Percentiles rank a stretch among this genome's conserved stretches.
phyloP scores from a whole-genome alignment of 495 filamentous ascomycete genomes.

The Hyaloscypha variabilis region DNA sequence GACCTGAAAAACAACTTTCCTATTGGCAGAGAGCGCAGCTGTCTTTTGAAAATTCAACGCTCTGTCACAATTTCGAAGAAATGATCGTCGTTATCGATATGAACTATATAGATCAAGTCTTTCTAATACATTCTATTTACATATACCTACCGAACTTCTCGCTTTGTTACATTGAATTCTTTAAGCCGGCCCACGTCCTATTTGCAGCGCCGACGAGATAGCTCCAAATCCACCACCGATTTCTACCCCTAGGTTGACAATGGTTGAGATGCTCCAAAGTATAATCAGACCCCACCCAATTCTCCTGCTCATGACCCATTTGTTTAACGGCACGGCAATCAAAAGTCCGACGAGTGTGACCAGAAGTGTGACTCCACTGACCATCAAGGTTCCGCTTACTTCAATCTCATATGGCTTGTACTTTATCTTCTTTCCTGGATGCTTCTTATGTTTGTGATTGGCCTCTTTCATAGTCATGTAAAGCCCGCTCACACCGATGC shows the following conservation, averaged over 20 bases:
- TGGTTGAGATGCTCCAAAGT: constrained; percentile 86
- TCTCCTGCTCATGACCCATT: constrained; percentile 84
- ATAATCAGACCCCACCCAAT: constrained; percentile 82
- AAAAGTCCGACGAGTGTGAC: constrained; percentile 79
- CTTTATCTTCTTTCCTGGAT: constrained; percentile 53
- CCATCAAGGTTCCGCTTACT: constrained; percentile 79
- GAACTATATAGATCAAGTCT: not conserved
- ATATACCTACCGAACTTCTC: not conserved
- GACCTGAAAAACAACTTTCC: too few species aligned
- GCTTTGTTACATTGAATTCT: not conserved
- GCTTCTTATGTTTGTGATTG: constrained; percentile 53
- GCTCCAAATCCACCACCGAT: constrained; percentile 47
- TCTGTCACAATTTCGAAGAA: too few species aligned
- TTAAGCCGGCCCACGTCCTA: not conserved
- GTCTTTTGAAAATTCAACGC: too few species aligned
- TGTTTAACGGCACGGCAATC: constrained; percentile 79
- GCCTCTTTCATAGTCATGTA: constrained; percentile 76
- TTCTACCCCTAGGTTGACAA: constrained; percentile 84
- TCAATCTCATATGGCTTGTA: constrained; percentile 76
- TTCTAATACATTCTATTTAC: not conserved
- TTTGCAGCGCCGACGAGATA: not conserved
- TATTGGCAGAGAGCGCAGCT: too few species aligned
- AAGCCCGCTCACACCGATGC: constrained; percentile 84
- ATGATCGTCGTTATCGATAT: not conserved
- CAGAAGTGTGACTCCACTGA: constrained; percentile 79